These are phyloP conservation scores for Ramularia endophylla DNA, from an alignment of 2,329 filamentous ascomycete genomes.

Conservation along the genomic window DNA sequence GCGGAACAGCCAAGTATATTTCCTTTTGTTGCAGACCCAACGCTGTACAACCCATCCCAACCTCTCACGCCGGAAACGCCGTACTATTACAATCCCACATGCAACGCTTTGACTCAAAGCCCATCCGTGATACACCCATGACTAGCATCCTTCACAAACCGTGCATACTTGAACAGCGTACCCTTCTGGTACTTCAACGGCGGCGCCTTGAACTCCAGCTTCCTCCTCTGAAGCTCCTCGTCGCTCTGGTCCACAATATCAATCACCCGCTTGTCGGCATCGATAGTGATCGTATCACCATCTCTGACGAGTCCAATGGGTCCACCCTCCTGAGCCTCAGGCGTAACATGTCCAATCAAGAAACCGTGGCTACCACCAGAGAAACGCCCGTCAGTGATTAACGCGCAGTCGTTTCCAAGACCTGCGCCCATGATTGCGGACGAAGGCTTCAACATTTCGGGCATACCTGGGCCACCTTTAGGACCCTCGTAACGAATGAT, in stretches of 20 bases:
- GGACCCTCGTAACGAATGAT: conserved; percentile 71
- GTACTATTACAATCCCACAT: not conserved
- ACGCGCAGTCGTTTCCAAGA: conserved; percentile 65
- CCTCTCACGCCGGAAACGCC: no score
- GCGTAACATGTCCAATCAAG: conserved; percentile 81
- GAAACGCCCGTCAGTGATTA: conserved; percentile 71
- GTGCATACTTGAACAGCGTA: conserved; percentile 54
- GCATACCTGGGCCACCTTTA: conserved; percentile 69
- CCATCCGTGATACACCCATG: conserved; percentile 54
- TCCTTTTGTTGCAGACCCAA: no score
- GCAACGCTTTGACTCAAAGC: not conserved
- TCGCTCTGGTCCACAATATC: conserved; percentile 59
- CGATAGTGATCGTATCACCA: conserved; percentile 75
- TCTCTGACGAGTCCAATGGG: conserved; percentile 78
- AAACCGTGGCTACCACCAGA: conserved; percentile 80
- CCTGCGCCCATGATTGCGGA: conserved; percentile 70
- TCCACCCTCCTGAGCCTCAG: conserved; percentile 78
- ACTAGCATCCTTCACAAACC: conserved; percentile 52
- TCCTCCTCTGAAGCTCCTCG: conserved; percentile 51
- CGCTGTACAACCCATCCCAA: no score
- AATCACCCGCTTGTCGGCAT: conserved; percentile 65
- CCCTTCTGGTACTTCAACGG: conserved; percentile 53
- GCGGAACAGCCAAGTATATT: no score
- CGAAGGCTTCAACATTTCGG: conserved; percentile 67
- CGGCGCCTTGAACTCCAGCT: conserved; percentile 48